Conservation (phyloP, 1,284 basidiomycete genomes). For the Apiotrichum siamense region DNA sequence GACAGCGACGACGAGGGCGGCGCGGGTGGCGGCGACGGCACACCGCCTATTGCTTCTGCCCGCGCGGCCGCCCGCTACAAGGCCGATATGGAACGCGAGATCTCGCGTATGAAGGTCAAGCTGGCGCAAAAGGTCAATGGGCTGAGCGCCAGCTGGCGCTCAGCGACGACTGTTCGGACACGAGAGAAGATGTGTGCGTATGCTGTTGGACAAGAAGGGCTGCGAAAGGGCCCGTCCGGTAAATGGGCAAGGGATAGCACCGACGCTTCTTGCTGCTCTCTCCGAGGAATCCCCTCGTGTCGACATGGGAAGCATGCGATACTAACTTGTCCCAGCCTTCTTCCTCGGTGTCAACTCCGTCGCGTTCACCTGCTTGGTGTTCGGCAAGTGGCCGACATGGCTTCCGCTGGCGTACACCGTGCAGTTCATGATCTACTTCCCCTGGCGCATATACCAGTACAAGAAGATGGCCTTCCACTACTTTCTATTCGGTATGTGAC, state of each 20-base stretch:
- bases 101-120: slow-evolving; percentile 69
- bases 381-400: slow-evolving; percentile 74
- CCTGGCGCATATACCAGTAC: slow-evolving; percentile 71
- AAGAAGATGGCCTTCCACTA: slow-evolving; percentile 85
- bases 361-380: slow-evolving; percentile 73
- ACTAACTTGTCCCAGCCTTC: slow-evolving; percentile 57
- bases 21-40: neutral
- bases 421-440: slow-evolving; percentile 68
- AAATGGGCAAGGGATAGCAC: no score
- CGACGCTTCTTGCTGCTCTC: no score
- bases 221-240: no score
- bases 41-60: neutral
- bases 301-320: no score
- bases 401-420: slow-evolving; percentile 56
- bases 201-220: no score
- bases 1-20: slow-evolving; percentile 23
- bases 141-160: slow-evolving; percentile 71
- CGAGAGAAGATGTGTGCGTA: slow-evolving; percentile 62
- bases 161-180: slow-evolving; percentile 84
- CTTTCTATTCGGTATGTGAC: slow-evolving; percentile 69
- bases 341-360: slow-evolving; percentile 85
- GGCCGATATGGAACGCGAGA: slow-evolving; percentile 71
- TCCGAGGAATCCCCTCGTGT: no score
- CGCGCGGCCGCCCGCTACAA: slow-evolving; percentile 31
- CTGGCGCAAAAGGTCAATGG: slow-evolving; percentile 58